Evolutionary conservation across 2,329 filamentous ascomycete species (phyloP), one percentile per base, ranked within the genome.

Genomic region (Aspergillus brunneoviolaceus): DNA sequence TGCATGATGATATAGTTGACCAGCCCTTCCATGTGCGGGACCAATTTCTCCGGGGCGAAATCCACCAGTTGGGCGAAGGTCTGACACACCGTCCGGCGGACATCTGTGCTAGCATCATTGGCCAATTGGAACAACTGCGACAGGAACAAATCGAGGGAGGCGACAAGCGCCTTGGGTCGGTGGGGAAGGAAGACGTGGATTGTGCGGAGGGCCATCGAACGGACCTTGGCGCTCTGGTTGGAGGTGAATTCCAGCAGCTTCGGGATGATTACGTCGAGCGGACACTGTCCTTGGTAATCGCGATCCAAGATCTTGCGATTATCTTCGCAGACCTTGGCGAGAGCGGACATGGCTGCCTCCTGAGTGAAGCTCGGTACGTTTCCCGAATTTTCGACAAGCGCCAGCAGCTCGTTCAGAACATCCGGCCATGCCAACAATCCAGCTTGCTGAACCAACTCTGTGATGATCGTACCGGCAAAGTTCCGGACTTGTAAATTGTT

Each of bases 291-390:
- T 71, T 92, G 88, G 74, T 96, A 91, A 65, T 96, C 91, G 69
- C 89, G 88, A 77, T 96, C 92, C 57, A 99, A 81, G 60, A 91
- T 83, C 73, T 90, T 92, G 71, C 87, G 88, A 79, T 96, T 97
- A 78, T 99, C 95, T 77, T 99, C 95, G 77, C 95, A 99, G 63
- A 99, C 93, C 81, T 98, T 98, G 74, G 89, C 82, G 76, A 99
- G 82, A 51, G 95, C 93, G 52, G 90, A 87, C 90, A 98, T 96
- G 67, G 92, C 93, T 62, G 93, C 93, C 75, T 99, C 94, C 73
- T 97, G 92, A 12, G 89, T 88, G 71, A 91, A 85, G 49, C 84
- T 79, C 6, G 91, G 81, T 23, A 87, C 81, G 63, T 89, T 86
- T 47, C 90, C 89, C 50, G 80, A 82, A 75, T 96, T 96, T 65